Evolutionary conservation across 108 stramenopile species (phyloP), one percentile per base, ranked within the genome.

Genomic region (Phaeodactylum tricornutum): DNA sequence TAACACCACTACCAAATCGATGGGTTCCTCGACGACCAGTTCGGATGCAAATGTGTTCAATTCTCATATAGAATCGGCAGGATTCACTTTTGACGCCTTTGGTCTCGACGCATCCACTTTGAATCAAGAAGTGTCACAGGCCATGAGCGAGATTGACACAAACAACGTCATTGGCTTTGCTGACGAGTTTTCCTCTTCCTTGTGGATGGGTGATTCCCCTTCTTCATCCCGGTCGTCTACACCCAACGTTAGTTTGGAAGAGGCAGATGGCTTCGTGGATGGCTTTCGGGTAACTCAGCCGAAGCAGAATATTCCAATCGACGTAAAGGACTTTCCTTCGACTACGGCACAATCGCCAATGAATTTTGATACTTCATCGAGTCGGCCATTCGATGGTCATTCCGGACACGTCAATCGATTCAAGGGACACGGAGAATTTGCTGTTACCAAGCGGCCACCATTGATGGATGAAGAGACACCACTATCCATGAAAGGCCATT

Each of bases 51-150:
- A 43, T 52, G 48, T 32, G 35, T 9, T 37, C 31, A 12, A n/a
- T n/a, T n/a, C n/a, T n/a, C n/a, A n/a, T n/a, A n/a, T n/a, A 23
- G 29, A 24, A 40, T 36, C 31, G 39, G 54, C 39, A 22, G 77
- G 77, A 17, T 78, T 78, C 34, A 68, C 71, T 28, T 85, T 80
- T 71, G 72, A 78, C 61, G 84, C 74, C 12, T 79, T 81, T 62
- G 72, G 74, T 39, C 37, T 86, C 17, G 75, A 81, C 43, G 56
- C 64, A 15, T 55, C 58, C 3, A 52, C 74, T 45, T 62, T 89
- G 6, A 75, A 89, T 34, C 48, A 66, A 20, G 79, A 84, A 52
- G 80, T 89, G 11, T 72, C 68, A 51, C 50, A 67, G 9, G 82
- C 87, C 33, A 62, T 89, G 62, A 55, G 68, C 37, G 82, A 77